A percentile compares a stretch with the other conserved stretches of the same genome.
Evolutionary conservation across 2,329 filamentous ascomycete species (phyloP).

Genomic region (Colletotrichum costaricense): DNA sequence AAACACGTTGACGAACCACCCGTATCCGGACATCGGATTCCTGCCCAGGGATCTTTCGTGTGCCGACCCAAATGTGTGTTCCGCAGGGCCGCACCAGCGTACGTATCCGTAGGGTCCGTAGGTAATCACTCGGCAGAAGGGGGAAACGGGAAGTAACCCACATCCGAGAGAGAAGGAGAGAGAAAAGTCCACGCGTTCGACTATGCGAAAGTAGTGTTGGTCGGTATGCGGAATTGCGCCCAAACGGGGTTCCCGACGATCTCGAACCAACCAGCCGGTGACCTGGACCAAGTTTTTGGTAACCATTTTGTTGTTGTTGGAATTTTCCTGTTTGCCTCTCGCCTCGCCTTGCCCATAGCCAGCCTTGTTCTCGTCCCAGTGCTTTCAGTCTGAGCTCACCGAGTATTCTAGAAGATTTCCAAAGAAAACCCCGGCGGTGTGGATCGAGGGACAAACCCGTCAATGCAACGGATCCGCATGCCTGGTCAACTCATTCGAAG

Average conservation of each 20-base stretch:
- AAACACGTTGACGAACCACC: background rate
- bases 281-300: background rate
- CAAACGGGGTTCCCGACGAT: slow-evolving; percentile 16
- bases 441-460: background rate
- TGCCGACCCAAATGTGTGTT: background rate
- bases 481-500: background rate
- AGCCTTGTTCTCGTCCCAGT: too few relatives aligned
- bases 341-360: background rate
- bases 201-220: background rate
- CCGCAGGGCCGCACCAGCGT: too few relatives aligned
- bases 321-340: background rate
- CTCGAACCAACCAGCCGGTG: background rate
- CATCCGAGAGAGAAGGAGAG: background rate
- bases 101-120: background rate
- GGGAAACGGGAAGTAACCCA: background rate
- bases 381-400: background rate
- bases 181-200: slow-evolving; percentile 2
- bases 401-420: slow-evolving; percentile 21
- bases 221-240: slow-evolving; percentile 6
- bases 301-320: background rate
- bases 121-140: background rate
- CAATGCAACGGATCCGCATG: slow-evolving; percentile 4
- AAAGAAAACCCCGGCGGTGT: background rate
- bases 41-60: background rate
- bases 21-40: slow-evolving; percentile 2